Percentiles rank a stretch among this genome's conserved stretches.
Conservation (phyloP, 768 basidiomycete species). For the Serendipita sp. region DNA sequence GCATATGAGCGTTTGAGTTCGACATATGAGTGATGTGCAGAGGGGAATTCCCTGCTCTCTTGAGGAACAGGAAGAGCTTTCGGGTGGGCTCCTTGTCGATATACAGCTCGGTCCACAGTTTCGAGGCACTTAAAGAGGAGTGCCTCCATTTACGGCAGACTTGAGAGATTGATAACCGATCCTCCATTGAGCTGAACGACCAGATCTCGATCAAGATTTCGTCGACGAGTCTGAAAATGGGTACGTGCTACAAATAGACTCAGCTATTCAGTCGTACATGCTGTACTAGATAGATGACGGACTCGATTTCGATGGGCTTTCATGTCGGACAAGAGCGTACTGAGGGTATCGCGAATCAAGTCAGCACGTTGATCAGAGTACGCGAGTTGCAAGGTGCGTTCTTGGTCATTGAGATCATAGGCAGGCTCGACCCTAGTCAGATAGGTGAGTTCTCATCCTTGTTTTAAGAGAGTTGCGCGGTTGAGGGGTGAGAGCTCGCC, state of each 20-base stretch:
- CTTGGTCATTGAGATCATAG: no score
- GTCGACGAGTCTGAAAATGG: neutral
- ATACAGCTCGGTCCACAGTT: neutral
- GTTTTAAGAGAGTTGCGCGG: no score
- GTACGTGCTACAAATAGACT: neutral
- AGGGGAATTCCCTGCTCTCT: neutral
- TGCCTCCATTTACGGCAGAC: neutral
- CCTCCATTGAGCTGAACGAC: neutral
- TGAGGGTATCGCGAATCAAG: no score
- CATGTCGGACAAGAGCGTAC: no score
- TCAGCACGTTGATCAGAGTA: no score
- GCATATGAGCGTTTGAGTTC: neutral
- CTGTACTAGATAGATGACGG: no score
- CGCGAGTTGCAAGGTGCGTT: no score
- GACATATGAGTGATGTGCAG: neutral
- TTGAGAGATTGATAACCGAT: neutral
- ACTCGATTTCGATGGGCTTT: no score
- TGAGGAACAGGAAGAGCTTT: neutral
- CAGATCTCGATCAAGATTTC: neutral
- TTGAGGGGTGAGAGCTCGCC: no score
- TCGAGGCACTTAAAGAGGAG: neutral
- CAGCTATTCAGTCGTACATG: no score
- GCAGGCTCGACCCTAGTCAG: no score
- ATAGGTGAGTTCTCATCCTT: no score
- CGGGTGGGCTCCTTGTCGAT: neutral